Evolutionary conservation across 176 grass and related monocot genomes (phyloP), one percentile per base, ranked within the genome.

Genomic region (Aegilops umbellulata): DNA sequence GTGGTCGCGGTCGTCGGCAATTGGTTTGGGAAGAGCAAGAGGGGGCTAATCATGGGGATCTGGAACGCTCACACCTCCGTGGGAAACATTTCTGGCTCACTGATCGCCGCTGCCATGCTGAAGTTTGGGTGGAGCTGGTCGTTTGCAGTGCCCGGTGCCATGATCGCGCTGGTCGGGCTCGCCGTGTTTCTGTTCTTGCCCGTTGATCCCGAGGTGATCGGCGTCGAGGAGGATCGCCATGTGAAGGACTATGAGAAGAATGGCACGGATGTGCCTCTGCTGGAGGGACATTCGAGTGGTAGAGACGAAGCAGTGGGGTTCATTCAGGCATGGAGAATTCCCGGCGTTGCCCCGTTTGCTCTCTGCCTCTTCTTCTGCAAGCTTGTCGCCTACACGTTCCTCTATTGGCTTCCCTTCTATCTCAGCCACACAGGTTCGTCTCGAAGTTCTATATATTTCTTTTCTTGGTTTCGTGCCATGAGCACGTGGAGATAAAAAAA

Each of bases 1-100:
- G 94, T 95, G 57, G 94, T 95, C 25, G 94, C 94, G 3, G 91
- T 95, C 6, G 84, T 95, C 6, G 94, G 91, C 16, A 93, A 91
- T 73, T 95, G 94, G 94, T 95, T 93, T 31, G 94, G 94, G 11
- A 95, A 95, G 87, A 95, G 94, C 86, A 95, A 91, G 85, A 93
- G 94, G 70, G 94, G 91, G 2, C 81, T 95, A 38, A 95, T 95
- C 68, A 91, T 95, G 94, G 94, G 94, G 16, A 87, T 95, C 58
- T 95, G 94, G 94, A 95, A 95, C 35, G 86, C 91, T 32, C 91
- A 95, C 68, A 95, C 94, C 16, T 95, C 94, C 0, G 76, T 95
- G 0, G 94, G 94, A 5, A 95, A 93, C 85, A 93, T 95, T 61
- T 88, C 89, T 14, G 94, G 94, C 20, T 96, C 94, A 3, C 71